Base-by-base conservation (phyloP, 1,284 basidiomycete species). In the Ustilago esculenta region DNA sequence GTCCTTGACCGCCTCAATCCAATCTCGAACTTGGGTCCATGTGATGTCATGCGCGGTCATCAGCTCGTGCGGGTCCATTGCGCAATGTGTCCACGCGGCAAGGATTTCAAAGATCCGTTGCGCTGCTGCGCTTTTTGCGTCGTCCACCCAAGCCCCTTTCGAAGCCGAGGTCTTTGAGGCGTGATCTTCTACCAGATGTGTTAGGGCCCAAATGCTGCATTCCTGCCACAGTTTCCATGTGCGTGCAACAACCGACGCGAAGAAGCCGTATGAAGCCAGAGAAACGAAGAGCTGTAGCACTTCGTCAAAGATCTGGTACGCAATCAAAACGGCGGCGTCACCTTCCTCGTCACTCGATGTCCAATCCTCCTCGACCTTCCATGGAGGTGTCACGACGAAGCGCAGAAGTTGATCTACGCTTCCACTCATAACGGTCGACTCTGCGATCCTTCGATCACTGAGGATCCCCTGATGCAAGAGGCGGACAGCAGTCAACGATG, bases 21-120 rank as follows among this genome's bases (percentile, higher is more conserved):
- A 95, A 0, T 86, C 87, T 86, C 75, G 83, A 5, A 94, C 85
- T 75, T 94, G 92, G 50, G 89, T 92, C 94, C 94, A 97, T 4
- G 91, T 84, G 41, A 97, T 88, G 58, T 92, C 92, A 81, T 98
- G 94, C 15, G 86, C 86, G 0, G 91, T 92, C 7, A 88, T 90
- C 7, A 92, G 94, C 55, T 86, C 85, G 80, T 98, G 94, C 2
- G 94, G 94, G 79, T 97, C 91, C 18, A 88, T 86, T 0, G 93
- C 91, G 71, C 92, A 94, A 1, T 87, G 85, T 7, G 86, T 90
- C 93, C 93, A 97, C 0, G 86, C 83, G 50, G 87, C 86, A 1
- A 92, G 73, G 4, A 92, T 81, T 20, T 79, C 73, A 30, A 83
- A 82, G 71, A 84, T 83, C 0, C 63, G 30, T 33, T 69, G 66